These are phyloP conservation scores for Chlamydomonas sp. DNA, from an alignment of 139 green algal genomes.

Conservation along the genomic window DNA sequence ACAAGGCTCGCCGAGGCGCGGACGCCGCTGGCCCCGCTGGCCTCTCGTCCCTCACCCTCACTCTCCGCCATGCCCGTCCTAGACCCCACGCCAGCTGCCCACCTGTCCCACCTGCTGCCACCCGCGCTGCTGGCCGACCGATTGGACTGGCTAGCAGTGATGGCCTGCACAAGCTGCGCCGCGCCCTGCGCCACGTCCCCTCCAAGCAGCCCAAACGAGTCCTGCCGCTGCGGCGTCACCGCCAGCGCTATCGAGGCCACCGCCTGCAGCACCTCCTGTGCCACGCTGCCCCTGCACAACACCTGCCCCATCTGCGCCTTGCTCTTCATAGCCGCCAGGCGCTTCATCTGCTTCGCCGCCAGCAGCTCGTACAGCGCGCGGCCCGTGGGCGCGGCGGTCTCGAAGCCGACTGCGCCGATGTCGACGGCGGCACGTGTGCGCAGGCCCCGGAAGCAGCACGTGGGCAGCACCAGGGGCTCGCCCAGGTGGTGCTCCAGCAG, in stretches of 20 bases:
- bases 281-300: background rate
- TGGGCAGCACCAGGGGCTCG: conserved; percentile 1
- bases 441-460: background rate
- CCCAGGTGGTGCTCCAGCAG: conserved; percentile 2
- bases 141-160: too few relatives aligned
- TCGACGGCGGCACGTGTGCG: background rate
- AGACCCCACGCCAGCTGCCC: too few relatives aligned
- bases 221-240: background rate
- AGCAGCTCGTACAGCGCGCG: background rate
- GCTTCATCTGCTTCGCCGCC: background rate
- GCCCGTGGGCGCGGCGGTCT: background rate
- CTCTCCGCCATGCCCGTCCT: too few relatives aligned
- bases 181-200: too few relatives aligned
- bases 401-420: background rate
- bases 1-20: too few relatives aligned
- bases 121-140: too few relatives aligned
- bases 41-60: too few relatives aligned
- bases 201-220: background rate
- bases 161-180: too few relatives aligned
- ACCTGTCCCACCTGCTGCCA: too few relatives aligned
- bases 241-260: background rate
- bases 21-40: too few relatives aligned
- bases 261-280: background rate
- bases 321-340: background rate
- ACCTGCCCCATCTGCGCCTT: background rate